Conservation (phyloP, 768 basidiomycete species). For the Pleurotus platypus region DNA sequence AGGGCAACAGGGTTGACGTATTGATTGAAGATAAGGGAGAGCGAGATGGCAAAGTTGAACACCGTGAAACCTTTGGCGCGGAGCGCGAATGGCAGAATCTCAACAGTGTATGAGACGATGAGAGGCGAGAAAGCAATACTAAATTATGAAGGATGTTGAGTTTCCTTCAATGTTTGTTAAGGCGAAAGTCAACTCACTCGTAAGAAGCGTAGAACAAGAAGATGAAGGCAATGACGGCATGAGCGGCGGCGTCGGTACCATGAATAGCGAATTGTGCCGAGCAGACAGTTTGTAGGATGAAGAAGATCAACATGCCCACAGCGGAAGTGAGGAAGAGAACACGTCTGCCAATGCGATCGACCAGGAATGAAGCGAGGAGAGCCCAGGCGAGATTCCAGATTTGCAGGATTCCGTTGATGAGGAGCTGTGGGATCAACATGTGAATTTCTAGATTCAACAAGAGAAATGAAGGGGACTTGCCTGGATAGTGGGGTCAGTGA, state of each 20-base stretch:
- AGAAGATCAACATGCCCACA: slow-evolving; percentile 41
- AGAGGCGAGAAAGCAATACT: slow-evolving; percentile 64
- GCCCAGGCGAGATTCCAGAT: slow-evolving; percentile 55
- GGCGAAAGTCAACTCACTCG: slow-evolving; percentile 32
- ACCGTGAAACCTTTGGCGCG: slow-evolving; percentile 70
- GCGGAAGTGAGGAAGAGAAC: slow-evolving; percentile 45
- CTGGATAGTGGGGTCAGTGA: slow-evolving; percentile 16
- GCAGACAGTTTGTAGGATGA: slow-evolving; percentile 44
- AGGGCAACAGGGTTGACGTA: slow-evolving; percentile 51
- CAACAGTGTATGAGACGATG: slow-evolving; percentile 62
- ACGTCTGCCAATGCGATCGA: slow-evolving; percentile 46
- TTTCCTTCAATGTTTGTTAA: neutral
- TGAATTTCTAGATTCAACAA: neutral
- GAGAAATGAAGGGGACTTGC: slow-evolving; percentile 16
- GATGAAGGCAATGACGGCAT: slow-evolving; percentile 57
- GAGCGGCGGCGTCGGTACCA: slow-evolving; percentile 28
- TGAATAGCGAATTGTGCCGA: slow-evolving; percentile 24
- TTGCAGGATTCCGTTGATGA: slow-evolving; percentile 49
- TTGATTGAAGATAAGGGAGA: slow-evolving; percentile 69
- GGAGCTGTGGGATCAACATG: slow-evolving; percentile 36
- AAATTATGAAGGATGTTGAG: neutral
- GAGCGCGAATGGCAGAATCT: slow-evolving; percentile 64
- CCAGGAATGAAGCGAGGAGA: slow-evolving; percentile 41
- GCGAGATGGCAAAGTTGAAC: slow-evolving; percentile 58
- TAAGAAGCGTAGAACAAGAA: slow-evolving; percentile 58